phyloP scores from a whole-genome alignment of 305 asterid genomes.

The Solanum hybrid region DNA sequence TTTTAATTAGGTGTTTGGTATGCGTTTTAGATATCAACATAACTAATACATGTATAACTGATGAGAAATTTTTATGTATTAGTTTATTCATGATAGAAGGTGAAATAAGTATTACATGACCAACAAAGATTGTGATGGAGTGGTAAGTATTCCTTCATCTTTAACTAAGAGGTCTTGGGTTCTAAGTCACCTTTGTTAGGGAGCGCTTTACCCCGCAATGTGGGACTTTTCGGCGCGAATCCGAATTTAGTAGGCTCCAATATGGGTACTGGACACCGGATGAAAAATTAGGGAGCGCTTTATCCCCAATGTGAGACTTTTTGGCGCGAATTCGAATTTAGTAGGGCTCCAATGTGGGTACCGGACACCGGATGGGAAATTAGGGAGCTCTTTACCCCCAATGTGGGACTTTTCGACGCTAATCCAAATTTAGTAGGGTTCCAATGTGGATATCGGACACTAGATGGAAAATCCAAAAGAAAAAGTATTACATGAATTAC shows the following conservation, averaged over 20 bases:
- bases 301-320: too few species aligned
- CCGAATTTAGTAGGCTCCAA: too few species aligned
- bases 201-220: neutral
- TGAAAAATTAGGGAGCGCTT: too few species aligned
- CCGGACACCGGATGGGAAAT: too few species aligned
- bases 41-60: too few species aligned
- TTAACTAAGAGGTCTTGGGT: neutral
- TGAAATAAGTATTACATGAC: neutral
- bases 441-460: too few species aligned
- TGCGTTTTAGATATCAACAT: neutral
- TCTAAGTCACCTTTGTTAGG: neutral
- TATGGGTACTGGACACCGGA: fast-evolving
- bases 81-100: neutral
- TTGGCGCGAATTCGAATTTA: too few species aligned
- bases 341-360: too few species aligned
- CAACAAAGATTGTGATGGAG: too few species aligned
- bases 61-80: neutral
- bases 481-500: neutral
- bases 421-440: too few species aligned
- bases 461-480: fast-evolving
- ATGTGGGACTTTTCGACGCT: too few species aligned
- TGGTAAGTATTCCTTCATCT: neutral
- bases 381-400: too few species aligned
- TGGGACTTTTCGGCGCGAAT: fast-evolving
- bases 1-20: neutral